Conservation (phyloP, 805 yeast species). For the Hanseniaspora taiwanica region DNA sequence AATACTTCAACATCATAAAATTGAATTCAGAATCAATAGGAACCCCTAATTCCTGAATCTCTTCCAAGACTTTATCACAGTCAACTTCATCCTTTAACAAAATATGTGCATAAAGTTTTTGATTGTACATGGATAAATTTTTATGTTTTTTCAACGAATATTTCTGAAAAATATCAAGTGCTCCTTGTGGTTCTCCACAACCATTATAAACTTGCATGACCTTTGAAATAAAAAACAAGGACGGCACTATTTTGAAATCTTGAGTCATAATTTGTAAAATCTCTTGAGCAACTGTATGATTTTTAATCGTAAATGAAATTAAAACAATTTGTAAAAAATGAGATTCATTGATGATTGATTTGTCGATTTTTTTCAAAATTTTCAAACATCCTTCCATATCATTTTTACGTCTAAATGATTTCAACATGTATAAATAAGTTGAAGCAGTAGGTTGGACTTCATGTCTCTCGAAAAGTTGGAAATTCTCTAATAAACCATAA, state of each 20-base stretch:
- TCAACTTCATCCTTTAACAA: conserved; percentile 6
- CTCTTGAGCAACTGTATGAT: conserved; percentile 18
- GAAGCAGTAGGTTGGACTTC: conserved; percentile 16
- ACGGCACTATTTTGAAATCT: conserved; percentile 18
- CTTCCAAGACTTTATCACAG: conserved; percentile 12
- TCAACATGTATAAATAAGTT: conserved; percentile 18
- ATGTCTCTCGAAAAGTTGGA: conserved; percentile 19
- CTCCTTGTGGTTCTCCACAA: conserved; percentile 11
- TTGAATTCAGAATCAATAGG: conserved; percentile 15
- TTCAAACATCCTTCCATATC: conserved; percentile 22
- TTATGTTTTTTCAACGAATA: conserved; percentile 5
- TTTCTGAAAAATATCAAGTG: conserved; percentile 13
- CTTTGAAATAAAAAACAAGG: conserved; percentile 15
- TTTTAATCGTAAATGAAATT: conserved; percentile 7
- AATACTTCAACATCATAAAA: conserved; percentile 11
- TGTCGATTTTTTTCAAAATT: conserved; percentile 18
- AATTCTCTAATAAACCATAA: conserved; percentile 17
- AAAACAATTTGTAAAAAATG: neutral
- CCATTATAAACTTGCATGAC: conserved; percentile 18
- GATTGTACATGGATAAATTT: conserved; percentile 10
- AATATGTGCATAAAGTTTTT: conserved; percentile 15
- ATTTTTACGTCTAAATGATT: conserved; percentile 14
- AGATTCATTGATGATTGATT: neutral
- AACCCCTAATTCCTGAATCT: conserved; percentile 7
- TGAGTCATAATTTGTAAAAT: conserved; percentile 19